Percentiles rank a stretch among this genome's conserved stretches.
phyloP scores from a whole-genome alignment of 2,329 filamentous ascomycete genomes.

The Allantophomopsis cytisporea region DNA sequence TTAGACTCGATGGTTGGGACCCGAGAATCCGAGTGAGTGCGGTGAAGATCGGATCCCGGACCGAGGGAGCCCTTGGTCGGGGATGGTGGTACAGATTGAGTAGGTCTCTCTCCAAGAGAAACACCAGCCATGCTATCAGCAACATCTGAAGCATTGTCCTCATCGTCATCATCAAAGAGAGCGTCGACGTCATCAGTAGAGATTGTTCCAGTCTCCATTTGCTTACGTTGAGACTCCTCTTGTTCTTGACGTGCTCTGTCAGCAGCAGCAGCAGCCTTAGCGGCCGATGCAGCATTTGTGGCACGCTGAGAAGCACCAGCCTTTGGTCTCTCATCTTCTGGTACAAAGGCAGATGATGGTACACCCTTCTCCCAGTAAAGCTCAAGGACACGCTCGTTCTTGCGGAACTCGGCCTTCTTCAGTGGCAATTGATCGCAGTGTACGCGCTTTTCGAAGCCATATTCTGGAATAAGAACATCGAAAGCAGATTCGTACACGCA shows the following conservation, averaged over 20 bases:
- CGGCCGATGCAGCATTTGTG: conserved; percentile 62
- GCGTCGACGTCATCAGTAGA: conserved; percentile 88
- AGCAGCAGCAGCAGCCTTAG: conserved; percentile 69
- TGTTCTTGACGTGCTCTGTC: conserved; percentile 72
- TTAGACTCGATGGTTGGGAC: conserved; percentile 64
- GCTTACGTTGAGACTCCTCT: conserved; percentile 82
- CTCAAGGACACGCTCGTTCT: conserved; percentile 87
- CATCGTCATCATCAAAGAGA: conserved; percentile 89
- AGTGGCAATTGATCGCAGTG: conserved; percentile 96
- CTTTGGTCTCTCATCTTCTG: conserved; percentile 92
- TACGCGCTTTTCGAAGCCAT: conserved; percentile 97
- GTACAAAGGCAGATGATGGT: conserved; percentile 87
- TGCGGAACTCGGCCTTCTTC: conserved; percentile 98
- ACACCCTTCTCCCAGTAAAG: conserved; percentile 99
- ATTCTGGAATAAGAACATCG: conserved; percentile 94
- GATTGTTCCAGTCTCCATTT: conserved; percentile 89
- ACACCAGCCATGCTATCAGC: conserved; percentile 89
- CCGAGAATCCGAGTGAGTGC: conserved; percentile 90
- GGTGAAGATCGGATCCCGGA: conserved; percentile 58
- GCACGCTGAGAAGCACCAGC: conserved; percentile 60
- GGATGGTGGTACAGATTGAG: conserved; percentile 89
- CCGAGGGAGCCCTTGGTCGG: conserved; percentile 63
- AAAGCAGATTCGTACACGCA: conserved; percentile 98
- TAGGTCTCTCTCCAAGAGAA: conserved; percentile 76
- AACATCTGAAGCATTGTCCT: conserved; percentile 68